A percentile compares a stretch with the other conserved stretches of the same genome.
Conservation (phyloP, 306 rosid species). For the Rosa rugosa region DNA sequence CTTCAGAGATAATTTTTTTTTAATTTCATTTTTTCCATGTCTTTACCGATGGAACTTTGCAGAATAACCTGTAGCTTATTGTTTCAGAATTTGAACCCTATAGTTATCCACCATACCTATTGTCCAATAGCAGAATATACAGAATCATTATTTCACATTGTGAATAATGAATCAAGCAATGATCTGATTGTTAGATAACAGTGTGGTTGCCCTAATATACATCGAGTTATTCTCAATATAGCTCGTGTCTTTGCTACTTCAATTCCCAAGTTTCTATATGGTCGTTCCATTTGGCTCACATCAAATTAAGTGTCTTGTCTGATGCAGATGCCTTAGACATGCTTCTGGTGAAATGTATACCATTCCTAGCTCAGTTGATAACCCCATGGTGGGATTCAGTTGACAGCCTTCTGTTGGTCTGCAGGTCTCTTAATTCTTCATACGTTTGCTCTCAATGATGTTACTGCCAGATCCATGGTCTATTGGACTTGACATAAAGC, state of each 20-base stretch:
- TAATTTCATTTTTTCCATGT: background rate
- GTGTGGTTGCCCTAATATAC: background rate
- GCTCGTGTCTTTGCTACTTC: background rate
- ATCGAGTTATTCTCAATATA: background rate
- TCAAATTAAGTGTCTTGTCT: constrained; percentile 18
- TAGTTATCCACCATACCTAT: background rate
- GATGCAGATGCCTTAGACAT: constrained; percentile 57
- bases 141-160: background rate
- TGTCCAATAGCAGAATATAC: background rate
- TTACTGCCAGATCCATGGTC: constrained; percentile 67
- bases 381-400: background rate
- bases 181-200: background rate
- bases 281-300: constrained; percentile 2
- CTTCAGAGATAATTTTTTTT: background rate
- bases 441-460: constrained; percentile 58
- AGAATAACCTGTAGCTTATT: background rate
- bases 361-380: constrained; percentile 53
- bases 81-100: background rate
- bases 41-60: background rate
- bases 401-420: constrained; percentile 25
- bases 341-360: constrained; percentile 59
- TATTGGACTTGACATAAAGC: constrained; percentile 62
- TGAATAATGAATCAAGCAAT: background rate
- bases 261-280: too few species aligned
- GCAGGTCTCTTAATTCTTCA: constrained; percentile 49